Evolutionary conservation across 129 eudicot genomes (phyloP), one percentile per base, ranked within the genome.

Genomic region (Arctium lappa): DNA sequence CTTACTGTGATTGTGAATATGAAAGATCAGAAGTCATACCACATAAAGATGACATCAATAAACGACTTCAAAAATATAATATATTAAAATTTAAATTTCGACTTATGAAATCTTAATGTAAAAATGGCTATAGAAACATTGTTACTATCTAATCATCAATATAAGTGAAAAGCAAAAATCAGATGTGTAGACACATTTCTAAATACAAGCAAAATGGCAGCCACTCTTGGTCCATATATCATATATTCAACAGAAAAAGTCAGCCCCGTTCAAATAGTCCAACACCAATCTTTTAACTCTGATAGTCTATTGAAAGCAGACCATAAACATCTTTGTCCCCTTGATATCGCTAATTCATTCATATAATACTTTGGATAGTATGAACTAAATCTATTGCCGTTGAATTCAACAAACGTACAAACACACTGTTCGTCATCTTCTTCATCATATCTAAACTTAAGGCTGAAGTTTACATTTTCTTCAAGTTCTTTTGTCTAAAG

Each of bases 201-300:
- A 78, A 8, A 40, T 78, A 37, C 60, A 18, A 77, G 48, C 37
- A 78, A n/a, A 63, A 18, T 27, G 46, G 81, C 62, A 78, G 22
- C 39, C 60, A 37, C 60, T n/a, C 11, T 33, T 56, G 72, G 40
- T 50, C 63, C 63, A 13, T 40, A 7, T 40, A 40, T 40, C 46
- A 40, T 40, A 8, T 50, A 50, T 50, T 50, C 63, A 13, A 50
- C 18, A 50, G 63, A 18, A 50, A 50, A 50, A 50, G 13, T 50
- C 18, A 40, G 6, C 8, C 46, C 46, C 46, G 4, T 38, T 38
- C 42, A 38, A 38, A 38, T 38, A 38, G 42, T 38, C 42, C 42
- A 38, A 38, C 42, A 3, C 42, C 42, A 38, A 38, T 5, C 12
- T 46, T 8, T 9, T 12, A 46, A 8, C 56, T 46, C 13, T 12